Evolutionary conservation across 495 filamentous ascomycete genomes (phyloP), one percentile per base, ranked within the genome.

Genomic region (Podospora pseudocomata): DNA sequence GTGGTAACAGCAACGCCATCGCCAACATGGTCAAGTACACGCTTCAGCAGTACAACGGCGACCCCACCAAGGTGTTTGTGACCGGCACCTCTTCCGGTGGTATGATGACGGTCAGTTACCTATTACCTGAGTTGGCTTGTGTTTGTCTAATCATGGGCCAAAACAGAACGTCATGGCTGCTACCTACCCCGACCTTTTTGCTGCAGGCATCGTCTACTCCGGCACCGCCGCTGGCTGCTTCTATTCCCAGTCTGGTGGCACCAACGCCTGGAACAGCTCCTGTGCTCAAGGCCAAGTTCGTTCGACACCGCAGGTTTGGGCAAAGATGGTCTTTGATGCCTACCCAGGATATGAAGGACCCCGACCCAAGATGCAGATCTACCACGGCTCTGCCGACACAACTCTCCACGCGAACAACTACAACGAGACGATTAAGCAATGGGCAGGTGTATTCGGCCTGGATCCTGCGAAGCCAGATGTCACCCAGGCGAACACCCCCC

Each of bases 11-110:
- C 72, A 79, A 85, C 65, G 81, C 84, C 20, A 87, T 89, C 60
- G 80, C 77, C 55, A 87, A 84, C 75, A 88, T 89, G 86, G 87
- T 89, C 34, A 79, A 70, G 20, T 87, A 85, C 68, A 77, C 86
- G 1, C 76, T 85, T 16, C 63, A 75, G 0, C 82, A 80, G 20
- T 87, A 87, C 74, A 71, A 72, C 2, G 85, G 79, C 16, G 84
- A 89, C 70, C 60, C 77, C 16, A 74, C 68, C 65, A 80, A 80
- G 64, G 80, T 86, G 53, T 88, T 80, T 64, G 80, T 81, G 9
- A 83, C 79, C 1, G 86, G 86, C 16, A 78, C 78, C 9, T 83
- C 80, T 55, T 87, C 86, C 0, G 86, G 86, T 2, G 86, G 80
- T 26, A 76, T 76, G 74, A 86, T 86, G 84, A 83, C 81, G 64